These are phyloP conservation scores for Metschnikowia arizonensis DNA, from an alignment of 805 yeast genomes.

Conservation along the genomic window DNA sequence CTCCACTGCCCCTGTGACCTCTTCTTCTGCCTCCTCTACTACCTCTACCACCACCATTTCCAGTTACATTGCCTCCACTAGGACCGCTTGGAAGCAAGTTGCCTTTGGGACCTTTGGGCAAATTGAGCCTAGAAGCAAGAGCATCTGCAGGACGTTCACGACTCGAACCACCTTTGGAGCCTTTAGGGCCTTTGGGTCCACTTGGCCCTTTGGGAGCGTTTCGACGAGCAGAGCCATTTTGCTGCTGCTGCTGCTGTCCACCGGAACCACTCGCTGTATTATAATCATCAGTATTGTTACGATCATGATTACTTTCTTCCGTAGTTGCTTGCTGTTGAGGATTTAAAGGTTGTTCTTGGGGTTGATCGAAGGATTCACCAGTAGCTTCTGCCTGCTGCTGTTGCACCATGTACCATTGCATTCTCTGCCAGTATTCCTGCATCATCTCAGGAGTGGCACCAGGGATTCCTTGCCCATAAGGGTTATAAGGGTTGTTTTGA, in stretches of 20 bases:
- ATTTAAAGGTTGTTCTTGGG: conserved; percentile 39
- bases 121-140: conserved; percentile 24
- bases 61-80: conserved; percentile 26
- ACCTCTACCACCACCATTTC: conserved; percentile 28
- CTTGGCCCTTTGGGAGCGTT: background rate
- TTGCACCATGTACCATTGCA: conserved; percentile 64
- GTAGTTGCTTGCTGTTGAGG: conserved; percentile 35
- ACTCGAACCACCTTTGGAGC: conserved; percentile 1
- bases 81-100: conserved; percentile 1
- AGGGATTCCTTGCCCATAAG: conserved; percentile 19
- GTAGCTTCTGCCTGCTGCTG: conserved; percentile 41
- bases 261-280: conserved; percentile 2
- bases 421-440: conserved; percentile 60
- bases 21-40: conserved; percentile 25
- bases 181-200: conserved; percentile 1
- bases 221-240: conserved; percentile 6
- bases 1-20: conserved; percentile 23
- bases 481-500: conserved; percentile 24
- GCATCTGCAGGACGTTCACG: conserved; percentile 12
- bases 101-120: conserved; percentile 51
- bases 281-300: background rate
- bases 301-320: conserved; percentile 19
- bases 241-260: conserved; percentile 16
- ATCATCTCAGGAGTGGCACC: conserved; percentile 49
- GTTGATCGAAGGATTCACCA: conserved; percentile 24